Base-by-base conservation (phyloP, 179 eudicot genomes). In the Drosera spatulata region DNA sequence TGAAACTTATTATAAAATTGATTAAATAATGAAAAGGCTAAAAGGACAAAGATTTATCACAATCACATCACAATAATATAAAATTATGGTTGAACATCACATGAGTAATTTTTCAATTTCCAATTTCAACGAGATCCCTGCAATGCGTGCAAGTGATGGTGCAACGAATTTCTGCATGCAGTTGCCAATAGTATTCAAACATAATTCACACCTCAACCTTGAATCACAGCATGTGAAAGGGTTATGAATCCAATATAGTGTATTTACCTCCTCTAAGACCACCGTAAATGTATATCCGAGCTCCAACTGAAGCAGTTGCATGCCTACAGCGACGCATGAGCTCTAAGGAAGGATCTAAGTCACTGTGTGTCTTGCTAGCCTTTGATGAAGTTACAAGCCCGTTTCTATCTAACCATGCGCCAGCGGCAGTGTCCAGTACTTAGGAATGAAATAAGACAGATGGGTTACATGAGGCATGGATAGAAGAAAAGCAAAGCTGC, bases 341-440 rank as follows among this genome's bases (percentile, higher is more conserved):
- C 72, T 93, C 97, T 75, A 86, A 66, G 61, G 85, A 74, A 54
- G 93, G 80, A 78, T 86, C 95, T 22, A 56, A 59, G 22, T 93
- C 97, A 37, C 56, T 59, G 45, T 67, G 83, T 38, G 73, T 83
- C 68, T 78, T 91, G 72, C 64, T 77, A 53, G 74, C 59, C 63
- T 73, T 81, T n/a, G 95, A 69, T 62, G 96, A 81, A 70, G 90
- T 84, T 59, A 93, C 95, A 75, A 84, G 71, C 62, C 99, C 99
- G 67, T 86, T 75, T 74, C 86, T 84, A 74, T 93, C 99, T 75
- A 93, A 75, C 99, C 99, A 93, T 61, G 81, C 96, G 65, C 97
- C 99, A 77, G 97, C 99, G 72, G 99, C 95, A 73, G 99, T 93
- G 78, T 93, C 97, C 88, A 89, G 69, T 58, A 86, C 96, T 89